Conservation (phyloP, 2,329 filamentous ascomycete species). For the Beauveria australis region DNA sequence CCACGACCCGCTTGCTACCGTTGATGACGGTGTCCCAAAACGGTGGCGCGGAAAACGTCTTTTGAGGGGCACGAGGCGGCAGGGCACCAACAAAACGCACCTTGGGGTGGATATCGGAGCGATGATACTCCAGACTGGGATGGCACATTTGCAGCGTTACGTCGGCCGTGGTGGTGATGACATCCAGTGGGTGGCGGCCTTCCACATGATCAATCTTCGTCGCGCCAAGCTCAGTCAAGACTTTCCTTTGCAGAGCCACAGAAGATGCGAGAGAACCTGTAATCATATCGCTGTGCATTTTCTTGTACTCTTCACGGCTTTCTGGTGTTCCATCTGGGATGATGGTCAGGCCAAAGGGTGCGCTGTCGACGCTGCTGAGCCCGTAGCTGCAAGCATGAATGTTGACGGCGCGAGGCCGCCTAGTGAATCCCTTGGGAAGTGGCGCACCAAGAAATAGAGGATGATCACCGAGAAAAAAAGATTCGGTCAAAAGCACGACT, state of each 20-base stretch:
- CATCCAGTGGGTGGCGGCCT: slow-evolving; percentile 21
- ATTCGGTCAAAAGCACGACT: slow-evolving; percentile 36
- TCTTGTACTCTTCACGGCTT: slow-evolving; percentile 26
- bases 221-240: neutral
- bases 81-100: slow-evolving; percentile 37
- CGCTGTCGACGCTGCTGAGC: slow-evolving; percentile 28
- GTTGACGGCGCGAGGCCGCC: slow-evolving; percentile 28
- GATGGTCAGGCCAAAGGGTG: slow-evolving; percentile 30
- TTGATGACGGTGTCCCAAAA: slow-evolving; percentile 38
- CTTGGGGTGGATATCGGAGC: slow-evolving; percentile 26
- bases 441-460: slow-evolving; percentile 31
- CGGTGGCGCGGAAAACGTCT: slow-evolving; percentile 25
- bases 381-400: slow-evolving; percentile 31
- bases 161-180: slow-evolving; percentile 23
- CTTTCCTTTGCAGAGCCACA: neutral
- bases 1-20: slow-evolving; percentile 31
- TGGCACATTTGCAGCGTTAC: slow-evolving; percentile 29
- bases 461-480: slow-evolving; percentile 26
- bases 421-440: slow-evolving; percentile 28
- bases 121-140: slow-evolving; percentile 30
- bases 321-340: slow-evolving; percentile 29
- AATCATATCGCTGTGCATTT: slow-evolving; percentile 11
- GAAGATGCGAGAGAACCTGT: neutral
- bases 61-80: slow-evolving; percentile 23
- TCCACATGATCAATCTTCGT: slow-evolving; percentile 17